Percentiles rank a stretch among this genome's conserved stretches.
These are phyloP conservation scores for Chlorella sp. DNA, from an alignment of 139 green algal species.

Conservation along the genomic window DNA sequence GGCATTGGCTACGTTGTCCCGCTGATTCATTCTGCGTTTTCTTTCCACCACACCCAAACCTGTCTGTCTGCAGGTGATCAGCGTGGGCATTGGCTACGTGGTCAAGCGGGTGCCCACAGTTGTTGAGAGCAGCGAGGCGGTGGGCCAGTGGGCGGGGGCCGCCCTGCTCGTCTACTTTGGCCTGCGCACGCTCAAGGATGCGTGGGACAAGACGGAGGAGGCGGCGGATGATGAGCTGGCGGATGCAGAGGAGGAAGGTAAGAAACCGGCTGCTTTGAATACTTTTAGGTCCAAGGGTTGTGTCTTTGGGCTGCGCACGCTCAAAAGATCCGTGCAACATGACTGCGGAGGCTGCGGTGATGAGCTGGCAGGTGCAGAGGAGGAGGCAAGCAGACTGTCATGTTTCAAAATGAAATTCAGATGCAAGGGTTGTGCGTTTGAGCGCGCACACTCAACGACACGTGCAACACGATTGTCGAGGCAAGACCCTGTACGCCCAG, in stretches of 20 bases:
- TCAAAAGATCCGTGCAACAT: conserved; percentile 72
- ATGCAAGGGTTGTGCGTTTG: conserved; percentile 87
- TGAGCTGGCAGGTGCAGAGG: conserved; percentile 55
- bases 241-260: conserved; percentile 48
- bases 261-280: neutral
- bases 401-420: neutral
- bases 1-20: too few relatives aligned
- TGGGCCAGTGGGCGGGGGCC: conserved; percentile 85
- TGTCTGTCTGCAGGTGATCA: conserved; percentile 79
- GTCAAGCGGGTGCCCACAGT: conserved; percentile 84
- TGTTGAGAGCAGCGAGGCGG: conserved; percentile 77
- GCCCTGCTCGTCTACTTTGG: conserved; percentile 96
- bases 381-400: conserved; percentile 12
- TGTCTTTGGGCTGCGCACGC: conserved; percentile 90
- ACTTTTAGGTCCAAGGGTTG: conserved; percentile 42
- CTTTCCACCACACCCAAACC: too few relatives aligned
- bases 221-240: conserved; percentile 72
- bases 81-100: conserved; percentile 87
- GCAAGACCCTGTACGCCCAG: too few relatives aligned
- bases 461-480: conserved; percentile 74
- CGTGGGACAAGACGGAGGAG: conserved; percentile 74
- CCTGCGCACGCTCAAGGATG: conserved; percentile 72
- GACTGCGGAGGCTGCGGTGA: conserved; percentile 74
- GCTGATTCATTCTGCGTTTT: too few relatives aligned
- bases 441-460: conserved; percentile 70